phyloP scores from a whole-genome alignment of 495 filamentous ascomycete genomes.

The Cercophora sp. region DNA sequence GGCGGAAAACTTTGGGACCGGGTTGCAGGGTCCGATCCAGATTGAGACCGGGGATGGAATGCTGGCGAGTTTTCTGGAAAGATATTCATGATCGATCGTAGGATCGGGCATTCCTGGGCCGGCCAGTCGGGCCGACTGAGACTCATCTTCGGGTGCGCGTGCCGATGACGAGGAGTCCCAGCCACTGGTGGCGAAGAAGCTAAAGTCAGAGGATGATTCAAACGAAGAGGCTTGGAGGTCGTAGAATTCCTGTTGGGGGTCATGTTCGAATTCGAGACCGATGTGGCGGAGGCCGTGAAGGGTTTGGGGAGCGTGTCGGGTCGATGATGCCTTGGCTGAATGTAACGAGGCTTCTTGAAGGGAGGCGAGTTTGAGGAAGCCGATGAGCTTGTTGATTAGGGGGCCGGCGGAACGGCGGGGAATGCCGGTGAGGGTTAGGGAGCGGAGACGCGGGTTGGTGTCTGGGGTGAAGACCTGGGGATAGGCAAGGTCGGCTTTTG shows the following conservation, averaged over 20 bases:
- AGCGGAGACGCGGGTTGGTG: constrained; percentile 43
- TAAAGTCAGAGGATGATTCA: constrained; percentile 24
- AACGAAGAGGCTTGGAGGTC: constrained; percentile 14
- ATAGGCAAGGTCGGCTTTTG: constrained; percentile 33
- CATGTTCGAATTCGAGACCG: constrained; percentile 38
- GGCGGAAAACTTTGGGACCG: constrained; percentile 22
- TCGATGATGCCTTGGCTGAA: constrained; percentile 2
- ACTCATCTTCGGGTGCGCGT: background rate
- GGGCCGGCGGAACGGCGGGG: constrained; percentile 39
- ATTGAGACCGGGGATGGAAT: too few species aligned
- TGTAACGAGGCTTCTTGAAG: constrained; percentile 37
- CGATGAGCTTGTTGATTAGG: constrained; percentile 32
- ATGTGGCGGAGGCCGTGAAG: constrained; percentile 39
- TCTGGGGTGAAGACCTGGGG: constrained; percentile 40
- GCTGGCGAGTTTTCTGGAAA: background rate
- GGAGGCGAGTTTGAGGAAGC: constrained; percentile 36
- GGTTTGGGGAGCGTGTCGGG: constrained; percentile 23
- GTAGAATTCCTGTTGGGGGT: constrained; percentile 25
- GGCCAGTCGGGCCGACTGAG: constrained; percentile 2
- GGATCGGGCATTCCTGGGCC: background rate
- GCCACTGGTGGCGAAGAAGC: constrained; percentile 27
- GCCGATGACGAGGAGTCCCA: constrained; percentile 9
- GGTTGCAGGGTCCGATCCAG: constrained; percentile 34
- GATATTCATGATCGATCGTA: background rate
- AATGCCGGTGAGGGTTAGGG: constrained; percentile 37